Evolutionary conservation across 768 basidiomycete species (phyloP), one percentile per base, ranked within the genome.

Genomic region (Kwoniella botswanensis): DNA sequence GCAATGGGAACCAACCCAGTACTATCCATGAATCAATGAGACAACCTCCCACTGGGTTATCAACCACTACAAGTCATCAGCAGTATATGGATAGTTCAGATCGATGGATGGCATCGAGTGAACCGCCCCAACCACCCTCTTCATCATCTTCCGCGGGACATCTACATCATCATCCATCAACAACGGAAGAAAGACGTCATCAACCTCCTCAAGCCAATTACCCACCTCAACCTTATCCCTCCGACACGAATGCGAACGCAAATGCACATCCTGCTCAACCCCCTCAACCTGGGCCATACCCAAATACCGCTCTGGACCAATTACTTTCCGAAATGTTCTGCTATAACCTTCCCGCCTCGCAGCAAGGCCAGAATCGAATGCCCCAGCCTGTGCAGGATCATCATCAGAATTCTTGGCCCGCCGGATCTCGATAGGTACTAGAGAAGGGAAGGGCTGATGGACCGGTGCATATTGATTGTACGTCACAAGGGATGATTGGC

Each of bases 241-340:
- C 15, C 42, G 1, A 15, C 17, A 18, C 13, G 18, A 50, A 50
- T 50, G 35, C 35, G 7, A 59, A 26, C 55, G 55, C 18, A 15
- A 21, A 52, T 59, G 57, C 15, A 41, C 1, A 26, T 41, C 29
- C 17, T 29, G 29, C 59, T 61, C 41, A 12, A 6, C 59, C 35
- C 15, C 59, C 59, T 61, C 41, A 61, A 44, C 7, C 35, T 12
- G 59, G 59, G 35, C 59, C 35, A 10, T 61, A 43, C 43, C 53
- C 71, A 7, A 74, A 71, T n/a, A 68, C 70, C 1, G 46, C 52
- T 9, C 50, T 80, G 21, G 79, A 80, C 72, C 70, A 72, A 35
- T 57, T 78, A 0, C 59, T 80, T 13, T 73, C 75, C 3, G 68
- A 80, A 50, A 76, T 77, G 65, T 80, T 80, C 70, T 67, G 66